Evolutionary conservation across 2,329 filamentous ascomycete species (phyloP).

Genomic region (Neofusicoccum cordaticola): DNA sequence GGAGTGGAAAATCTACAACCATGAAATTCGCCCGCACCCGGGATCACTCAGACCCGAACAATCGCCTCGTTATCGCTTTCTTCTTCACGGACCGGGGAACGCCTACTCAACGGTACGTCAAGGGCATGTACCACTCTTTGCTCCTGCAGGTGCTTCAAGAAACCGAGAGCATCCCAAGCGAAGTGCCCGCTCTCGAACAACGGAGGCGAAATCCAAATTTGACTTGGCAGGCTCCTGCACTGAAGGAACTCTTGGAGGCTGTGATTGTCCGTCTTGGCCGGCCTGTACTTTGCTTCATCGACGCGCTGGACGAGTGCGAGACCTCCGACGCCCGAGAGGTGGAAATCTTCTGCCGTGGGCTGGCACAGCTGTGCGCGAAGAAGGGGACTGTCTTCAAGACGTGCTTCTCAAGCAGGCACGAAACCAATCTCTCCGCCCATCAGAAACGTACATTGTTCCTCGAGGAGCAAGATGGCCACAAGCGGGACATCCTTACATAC

Average conservation of each 20-base stretch:
- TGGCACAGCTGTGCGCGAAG: conserved; percentile 31
- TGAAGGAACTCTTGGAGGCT: conserved; percentile 24
- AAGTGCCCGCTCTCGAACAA: not conserved
- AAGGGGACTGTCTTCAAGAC: conserved; percentile 26
- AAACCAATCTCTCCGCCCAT: conserved; percentile 41
- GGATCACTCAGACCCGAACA: conserved; percentile 15
- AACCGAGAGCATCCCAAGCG: conserved; percentile 18
- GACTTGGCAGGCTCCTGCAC: conserved; percentile 5
- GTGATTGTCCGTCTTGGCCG: conserved; percentile 20
- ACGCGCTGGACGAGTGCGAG: conserved; percentile 52
- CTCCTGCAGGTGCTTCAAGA: conserved; percentile 26
- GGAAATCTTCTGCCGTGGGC: conserved; percentile 43
- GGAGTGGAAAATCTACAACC: conserved; percentile 46
- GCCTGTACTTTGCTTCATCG: conserved; percentile 30
- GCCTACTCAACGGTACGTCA: conserved; percentile 24
- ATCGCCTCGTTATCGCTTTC: conserved; percentile 13
- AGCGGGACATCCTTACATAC: conserved; percentile 35
- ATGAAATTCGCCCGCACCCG: conserved; percentile 34
- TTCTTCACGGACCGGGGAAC: conserved; percentile 24
- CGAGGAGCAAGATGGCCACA: conserved; percentile 37
- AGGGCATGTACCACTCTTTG: conserved; percentile 27
- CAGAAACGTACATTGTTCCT: conserved; percentile 31
- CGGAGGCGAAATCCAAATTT: not conserved
- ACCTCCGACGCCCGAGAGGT: conserved; percentile 44
- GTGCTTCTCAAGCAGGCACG: conserved; percentile 50